Percentiles rank a stretch among this genome's conserved stretches.
phyloP scores from a whole-genome alignment of 2,329 filamentous ascomycete species.

The Aspergillus niger region DNA sequence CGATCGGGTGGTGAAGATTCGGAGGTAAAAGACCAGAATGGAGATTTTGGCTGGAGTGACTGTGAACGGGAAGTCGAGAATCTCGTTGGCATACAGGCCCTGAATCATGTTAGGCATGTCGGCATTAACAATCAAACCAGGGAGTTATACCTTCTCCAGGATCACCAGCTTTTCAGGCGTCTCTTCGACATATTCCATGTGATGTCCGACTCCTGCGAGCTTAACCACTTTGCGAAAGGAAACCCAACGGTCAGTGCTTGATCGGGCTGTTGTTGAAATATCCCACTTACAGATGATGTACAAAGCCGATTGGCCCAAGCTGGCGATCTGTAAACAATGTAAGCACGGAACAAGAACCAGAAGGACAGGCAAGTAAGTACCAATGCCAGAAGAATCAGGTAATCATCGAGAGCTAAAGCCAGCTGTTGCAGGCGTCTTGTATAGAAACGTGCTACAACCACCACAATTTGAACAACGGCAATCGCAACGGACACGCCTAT shows the following conservation, averaged over 20 bases:
- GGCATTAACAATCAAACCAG: neutral
- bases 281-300: conserved; percentile 25
- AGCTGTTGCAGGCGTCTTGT: conserved; percentile 24
- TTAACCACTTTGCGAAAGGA: conserved; percentile 14
- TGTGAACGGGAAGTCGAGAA: conserved; percentile 27
- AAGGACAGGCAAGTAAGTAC: conserved; percentile 8
- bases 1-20: conserved; percentile 23
- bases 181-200: conserved; percentile 15
- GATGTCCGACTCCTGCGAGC: conserved; percentile 22
- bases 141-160: conserved; percentile 19
- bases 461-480: conserved; percentile 22
- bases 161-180: conserved; percentile 12
- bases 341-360: neutral
- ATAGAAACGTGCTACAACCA: conserved; percentile 26
- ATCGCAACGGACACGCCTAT: conserved; percentile 22
- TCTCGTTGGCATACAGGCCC: conserved; percentile 21
- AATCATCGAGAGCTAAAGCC: conserved; percentile 24
- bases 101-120: conserved; percentile 1
- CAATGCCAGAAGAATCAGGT: conserved; percentile 27
- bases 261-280: no score
- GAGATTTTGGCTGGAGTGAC: conserved; percentile 29
- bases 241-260: neutral
- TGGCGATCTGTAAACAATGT: conserved; percentile 17
- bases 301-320: conserved; percentile 19
- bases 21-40: conserved; percentile 28